phyloP scores from a whole-genome alignment of 305 asterid genomes.

The Fraxinus sp. region DNA sequence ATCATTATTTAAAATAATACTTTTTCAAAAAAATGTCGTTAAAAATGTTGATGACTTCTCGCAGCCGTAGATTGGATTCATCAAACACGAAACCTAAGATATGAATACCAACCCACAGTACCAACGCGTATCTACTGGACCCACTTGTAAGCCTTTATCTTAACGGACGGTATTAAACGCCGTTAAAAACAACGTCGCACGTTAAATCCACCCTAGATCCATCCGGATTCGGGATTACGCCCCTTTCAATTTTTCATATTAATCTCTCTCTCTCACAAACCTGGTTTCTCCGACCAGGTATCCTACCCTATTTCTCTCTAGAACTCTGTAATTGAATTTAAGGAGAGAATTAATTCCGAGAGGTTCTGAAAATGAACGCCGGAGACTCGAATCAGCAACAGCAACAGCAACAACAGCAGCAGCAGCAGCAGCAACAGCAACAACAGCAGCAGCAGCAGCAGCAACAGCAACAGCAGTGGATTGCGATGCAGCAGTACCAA shows the following conservation, averaged over 20 bases:
- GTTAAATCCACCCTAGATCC: conserved; percentile 66
- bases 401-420: conserved; percentile 28
- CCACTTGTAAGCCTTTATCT: conserved; percentile 28
- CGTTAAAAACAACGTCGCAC: conserved; percentile 41
- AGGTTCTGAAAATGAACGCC: conserved; percentile 50
- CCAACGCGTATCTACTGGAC: conserved; percentile 44
- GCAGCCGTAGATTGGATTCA: conserved; percentile 29
- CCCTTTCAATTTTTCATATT: conserved; percentile 21
- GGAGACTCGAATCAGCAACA: conserved; percentile 76
- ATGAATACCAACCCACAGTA: conserved; percentile 26
- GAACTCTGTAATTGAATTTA: neutral
- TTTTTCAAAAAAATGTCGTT: neutral
- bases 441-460: conserved; percentile 50
- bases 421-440: conserved; percentile 45
- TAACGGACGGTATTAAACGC: conserved; percentile 40
- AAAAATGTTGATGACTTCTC: neutral
- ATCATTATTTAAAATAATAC: no score
- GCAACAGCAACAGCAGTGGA: conserved; percentile 40
- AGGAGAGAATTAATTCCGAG: conserved; percentile 26
- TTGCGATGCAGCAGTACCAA: conserved; percentile 72
- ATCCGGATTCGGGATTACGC: conserved; percentile 3
- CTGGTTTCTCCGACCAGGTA: conserved; percentile 44
- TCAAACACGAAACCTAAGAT: conserved; percentile 29
- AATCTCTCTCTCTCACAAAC: conserved; percentile 36
- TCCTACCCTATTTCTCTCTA: conserved; percentile 25